Evolutionary conservation across 2,329 filamentous ascomycete genomes (phyloP).

Genomic region (Fusarium sp.): DNA sequence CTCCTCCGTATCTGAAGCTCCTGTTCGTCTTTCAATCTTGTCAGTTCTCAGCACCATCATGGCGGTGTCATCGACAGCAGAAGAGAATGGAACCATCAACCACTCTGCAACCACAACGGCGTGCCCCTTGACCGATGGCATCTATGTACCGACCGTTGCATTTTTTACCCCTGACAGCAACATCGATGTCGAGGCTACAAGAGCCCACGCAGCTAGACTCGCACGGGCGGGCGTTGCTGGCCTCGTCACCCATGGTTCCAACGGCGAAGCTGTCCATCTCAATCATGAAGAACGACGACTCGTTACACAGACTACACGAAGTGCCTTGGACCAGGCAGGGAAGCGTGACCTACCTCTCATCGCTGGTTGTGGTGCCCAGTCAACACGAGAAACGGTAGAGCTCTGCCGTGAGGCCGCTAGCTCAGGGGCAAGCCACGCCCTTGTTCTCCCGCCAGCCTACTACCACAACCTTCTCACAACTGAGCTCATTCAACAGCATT

Average conservation of each 20-base stretch:
- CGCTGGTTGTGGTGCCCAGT: conserved; percentile 77
- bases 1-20: background rate
- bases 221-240: conserved; percentile 73
- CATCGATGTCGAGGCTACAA: conserved; percentile 64
- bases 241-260: conserved; percentile 77
- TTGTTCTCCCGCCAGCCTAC: conserved; percentile 77
- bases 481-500: conserved; percentile 70
- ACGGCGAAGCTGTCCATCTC: conserved; percentile 79
- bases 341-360: conserved; percentile 70
- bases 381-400: conserved; percentile 74
- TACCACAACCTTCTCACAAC: conserved; percentile 71
- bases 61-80: conserved; percentile 13
- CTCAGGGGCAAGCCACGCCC: conserved; percentile 74
- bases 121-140: conserved; percentile 49
- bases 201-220: conserved; percentile 67
- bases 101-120: background rate
- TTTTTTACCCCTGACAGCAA: conserved; percentile 69
- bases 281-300: conserved; percentile 72
- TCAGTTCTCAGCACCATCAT: background rate
- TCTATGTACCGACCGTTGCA: conserved; percentile 73
- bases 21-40: background rate
- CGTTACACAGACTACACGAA: conserved; percentile 71
- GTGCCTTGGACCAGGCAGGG: conserved; percentile 68
- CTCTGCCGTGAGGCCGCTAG: conserved; percentile 73
- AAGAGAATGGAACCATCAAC: background rate